These are phyloP conservation scores for Phytophthora chlamydospora DNA, from an alignment of 352 stramenopile genomes.

Conservation along the genomic window DNA sequence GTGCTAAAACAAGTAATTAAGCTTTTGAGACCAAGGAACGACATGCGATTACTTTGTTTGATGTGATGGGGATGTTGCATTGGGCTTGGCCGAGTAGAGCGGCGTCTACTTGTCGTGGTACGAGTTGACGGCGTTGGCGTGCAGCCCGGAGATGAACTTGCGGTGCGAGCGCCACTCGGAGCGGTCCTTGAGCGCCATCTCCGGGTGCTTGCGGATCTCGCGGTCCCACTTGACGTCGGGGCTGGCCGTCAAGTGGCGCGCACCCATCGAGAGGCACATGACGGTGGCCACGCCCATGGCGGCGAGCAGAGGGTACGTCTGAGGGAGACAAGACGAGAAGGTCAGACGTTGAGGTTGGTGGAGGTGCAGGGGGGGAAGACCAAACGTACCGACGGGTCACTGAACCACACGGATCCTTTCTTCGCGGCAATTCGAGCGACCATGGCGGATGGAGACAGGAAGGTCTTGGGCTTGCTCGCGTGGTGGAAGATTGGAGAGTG, in stretches of 20 bases:
- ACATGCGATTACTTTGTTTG: constrained; percentile 12
- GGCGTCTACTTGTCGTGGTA: constrained; percentile 35
- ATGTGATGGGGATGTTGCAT: background rate
- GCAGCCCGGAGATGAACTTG: constrained; percentile 44
- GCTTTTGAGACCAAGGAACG: constrained; percentile 4
- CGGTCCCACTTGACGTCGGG: constrained; percentile 72
- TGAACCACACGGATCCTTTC: constrained; percentile 51
- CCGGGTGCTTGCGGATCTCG: constrained; percentile 59
- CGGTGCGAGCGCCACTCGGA: constrained; percentile 61
- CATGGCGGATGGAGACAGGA: constrained; percentile 22
- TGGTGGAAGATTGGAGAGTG: constrained; percentile 29
- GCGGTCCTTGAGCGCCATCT: constrained; percentile 49
- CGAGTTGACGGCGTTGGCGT: constrained; percentile 51
- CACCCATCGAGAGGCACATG: constrained; percentile 47
- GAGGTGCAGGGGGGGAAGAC: no score
- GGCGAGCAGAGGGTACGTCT: constrained; percentile 62
- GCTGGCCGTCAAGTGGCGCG: constrained; percentile 57
- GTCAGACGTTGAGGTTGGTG: background rate
- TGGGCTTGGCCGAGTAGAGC: background rate
- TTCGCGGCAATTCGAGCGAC: constrained; percentile 44
- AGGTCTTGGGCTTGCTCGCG: constrained; percentile 6
- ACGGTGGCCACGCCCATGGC: constrained; percentile 43
- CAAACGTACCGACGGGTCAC: constrained; percentile 43
- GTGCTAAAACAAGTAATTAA: constrained; percentile 8
- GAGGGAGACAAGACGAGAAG: background rate